Percentiles rank a stretch among this genome's conserved stretches.
Evolutionary conservation across 345 rosid genomes (phyloP).

Genomic region (Cardamine chenopodiifolia): DNA sequence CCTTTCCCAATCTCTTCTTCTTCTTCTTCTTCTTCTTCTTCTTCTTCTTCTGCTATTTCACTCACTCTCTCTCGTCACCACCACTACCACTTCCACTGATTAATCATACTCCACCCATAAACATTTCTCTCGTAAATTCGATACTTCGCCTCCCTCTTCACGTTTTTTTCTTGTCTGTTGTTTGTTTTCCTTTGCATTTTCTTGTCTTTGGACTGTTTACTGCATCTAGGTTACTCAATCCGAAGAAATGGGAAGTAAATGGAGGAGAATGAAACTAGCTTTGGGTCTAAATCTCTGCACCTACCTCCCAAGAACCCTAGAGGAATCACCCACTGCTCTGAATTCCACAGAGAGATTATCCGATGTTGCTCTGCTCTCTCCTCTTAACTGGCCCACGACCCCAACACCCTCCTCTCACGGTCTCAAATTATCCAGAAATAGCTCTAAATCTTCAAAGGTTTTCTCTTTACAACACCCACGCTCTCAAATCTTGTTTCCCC

Average conservation of each 20-base stretch:
- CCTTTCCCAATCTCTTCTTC: not conserved
- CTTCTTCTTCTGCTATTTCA: slow-evolving; percentile 2
- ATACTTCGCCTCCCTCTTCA: slow-evolving; percentile 15
- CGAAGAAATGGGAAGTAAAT: slow-evolving; percentile 69
- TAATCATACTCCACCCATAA: slow-evolving; percentile 3
- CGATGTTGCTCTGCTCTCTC: slow-evolving; percentile 80
- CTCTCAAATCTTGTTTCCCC: slow-evolving; percentile 30
- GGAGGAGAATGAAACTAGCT: slow-evolving; percentile 85
- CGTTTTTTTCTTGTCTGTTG: not conserved
- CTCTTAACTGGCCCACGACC: slow-evolving; percentile 70
- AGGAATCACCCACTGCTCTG: slow-evolving; percentile 49
- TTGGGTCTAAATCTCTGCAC: slow-evolving; percentile 74
- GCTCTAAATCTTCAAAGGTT: slow-evolving; percentile 92
- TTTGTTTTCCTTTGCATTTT: slow-evolving; percentile 19
- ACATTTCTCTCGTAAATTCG: slow-evolving; percentile 9
- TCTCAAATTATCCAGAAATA: slow-evolving; percentile 62
- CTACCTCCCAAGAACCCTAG: slow-evolving; percentile 63
- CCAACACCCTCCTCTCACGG: slow-evolving; percentile 82
- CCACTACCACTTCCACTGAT: slow-evolving; percentile 32
- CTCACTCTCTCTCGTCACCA: slow-evolving; percentile 31
- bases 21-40: slow-evolving; percentile 10
- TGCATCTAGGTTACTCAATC: slow-evolving; percentile 20
- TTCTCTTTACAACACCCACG: slow-evolving; percentile 29
- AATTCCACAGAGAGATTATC: slow-evolving; percentile 70
- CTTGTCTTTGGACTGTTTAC: not conserved